Evolutionary conservation across 2,329 filamentous ascomycete species (phyloP), one percentile per base, ranked within the genome.

Genomic region (Colletotrichum zoysiae): DNA sequence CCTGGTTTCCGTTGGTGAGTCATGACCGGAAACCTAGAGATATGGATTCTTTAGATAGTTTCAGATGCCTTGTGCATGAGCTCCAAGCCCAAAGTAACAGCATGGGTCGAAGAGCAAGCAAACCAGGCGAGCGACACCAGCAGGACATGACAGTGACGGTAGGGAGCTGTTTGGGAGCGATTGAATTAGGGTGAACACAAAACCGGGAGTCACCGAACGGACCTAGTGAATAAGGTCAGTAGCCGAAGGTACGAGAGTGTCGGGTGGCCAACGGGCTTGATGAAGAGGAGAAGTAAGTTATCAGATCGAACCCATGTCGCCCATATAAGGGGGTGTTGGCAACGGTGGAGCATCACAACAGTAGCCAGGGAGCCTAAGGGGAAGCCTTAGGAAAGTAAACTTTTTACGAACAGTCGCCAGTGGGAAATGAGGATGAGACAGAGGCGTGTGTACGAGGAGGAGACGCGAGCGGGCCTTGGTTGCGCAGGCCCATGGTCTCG

Each of bases 281-380:
- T 30, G 26, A 58, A 51, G 18, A 14, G 66, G 40, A 57, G 50
- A 61, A 51, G 70, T 48, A 62, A 62, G 70, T 66, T 73, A 73
- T 73, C 70, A 73, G 70, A 73, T 73, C 42, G 42, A 67, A 65
- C 61, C 67, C 67, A 70, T 66, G 67, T n/a, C n/a, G n/a, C n/a
- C 42, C 56, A 16, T 64, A 53, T 60, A 60, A n/a, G 30, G 33
- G 55, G 57, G 70, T 26, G 40, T 42, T 68, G 46, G 53, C 33
- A 42, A 11, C 38, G 23, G 57, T 60, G 40, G 42, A 50, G 38
- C 35, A 53, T 18, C n/a, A 14, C 42, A 26, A 38, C n/a, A 44
- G 44, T 55, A 68, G 65, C 48, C n/a, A 33, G 18, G 46, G 46
- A 57, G 68, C 46, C 38, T 26, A 53, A 57, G 51, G 40, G 20